These are phyloP conservation scores for Zygotorulaspora mrakii DNA, from an alignment of 1,139 yeast genomes.

Conservation along the genomic window DNA sequence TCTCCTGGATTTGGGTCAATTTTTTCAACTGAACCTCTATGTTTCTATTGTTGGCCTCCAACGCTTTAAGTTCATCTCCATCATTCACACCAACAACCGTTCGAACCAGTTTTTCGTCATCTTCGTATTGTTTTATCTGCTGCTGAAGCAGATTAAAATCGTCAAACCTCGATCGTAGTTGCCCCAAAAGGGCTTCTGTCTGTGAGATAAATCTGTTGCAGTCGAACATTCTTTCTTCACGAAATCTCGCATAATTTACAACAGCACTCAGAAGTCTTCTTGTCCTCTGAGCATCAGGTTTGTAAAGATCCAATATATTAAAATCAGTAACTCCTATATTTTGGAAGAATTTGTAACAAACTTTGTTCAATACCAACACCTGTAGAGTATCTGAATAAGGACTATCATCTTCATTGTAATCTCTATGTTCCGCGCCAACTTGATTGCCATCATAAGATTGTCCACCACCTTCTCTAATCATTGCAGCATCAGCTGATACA, in stretches of 20 bases:
- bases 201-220: slow-evolving; percentile 58
- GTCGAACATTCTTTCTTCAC: slow-evolving; percentile 71
- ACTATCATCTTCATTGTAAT: slow-evolving; percentile 31
- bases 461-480: slow-evolving; percentile 6
- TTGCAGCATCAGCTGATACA: slow-evolving; percentile 44
- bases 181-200: slow-evolving; percentile 50
- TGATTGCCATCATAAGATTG: slow-evolving; percentile 20
- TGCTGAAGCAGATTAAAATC: slow-evolving; percentile 44
- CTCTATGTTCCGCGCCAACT: slow-evolving; percentile 20
- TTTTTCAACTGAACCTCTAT: slow-evolving; percentile 62
- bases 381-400: slow-evolving; percentile 41
- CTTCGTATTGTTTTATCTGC: slow-evolving; percentile 44
- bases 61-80: slow-evolving; percentile 42
- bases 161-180: slow-evolving; percentile 39
- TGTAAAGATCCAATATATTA: slow-evolving; percentile 60
- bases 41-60: slow-evolving; percentile 54
- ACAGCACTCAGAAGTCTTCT: slow-evolving; percentile 74
- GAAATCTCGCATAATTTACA: slow-evolving; percentile 77
- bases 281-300: slow-evolving; percentile 66
- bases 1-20: slow-evolving; percentile 62
- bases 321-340: slow-evolving; percentile 79
- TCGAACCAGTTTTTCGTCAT: slow-evolving; percentile 26
- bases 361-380: slow-evolving; percentile 54
- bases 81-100: slow-evolving; percentile 24
- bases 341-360: slow-evolving; percentile 57